Evolutionary conservation across 495 filamentous ascomycete species (phyloP), one percentile per base, ranked within the genome.

Genomic region (Daldinia childiae): DNA sequence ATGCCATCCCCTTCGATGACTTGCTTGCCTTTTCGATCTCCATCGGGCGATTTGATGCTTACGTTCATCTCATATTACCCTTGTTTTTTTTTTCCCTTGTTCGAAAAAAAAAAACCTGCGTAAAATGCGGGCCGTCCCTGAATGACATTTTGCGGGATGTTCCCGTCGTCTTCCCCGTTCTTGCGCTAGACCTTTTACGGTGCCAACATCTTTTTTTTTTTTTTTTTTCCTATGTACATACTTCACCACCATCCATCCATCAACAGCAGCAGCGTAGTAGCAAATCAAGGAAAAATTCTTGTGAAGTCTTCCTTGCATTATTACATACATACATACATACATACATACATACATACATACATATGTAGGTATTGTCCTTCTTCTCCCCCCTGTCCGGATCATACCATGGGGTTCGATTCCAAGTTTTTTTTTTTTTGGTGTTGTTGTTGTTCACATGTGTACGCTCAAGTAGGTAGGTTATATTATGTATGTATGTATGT

Each of bases 101-200:
- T 62, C 66, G 15, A 69, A 62, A 58, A 27, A 4, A 11, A 69
- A 62, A 58, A 27, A 4, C 27, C 30, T 45, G 63, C 60, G 50
- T 58, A 62, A 66, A 64, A 68, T 73, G 66, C 71, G 71, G 71
- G 57, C 71, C 71, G 71, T 73, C 71, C 71, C 71, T 69, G 62
- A 54, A 58, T 57, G 54, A 36, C 54, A 34, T 69, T 59, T 50
- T 45, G 62, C 71, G 66, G 71, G 71, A 69, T 69, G 51, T 27
- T 66, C 66, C 71, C 71, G 66, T 63, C 62, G 39, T 63, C 62
- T 69, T 69, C 66, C 71, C 65, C 71, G 71, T 52, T 34, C 52
- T 62, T 63, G 51, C 70, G 70, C 70, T 69, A 73, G 21, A n/a
- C 65, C 41, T 2, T 66, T 65, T 62, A 19, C 50, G 62, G 61